Base-by-base conservation (phyloP, 2,329 filamentous ascomycete species). In the Cladorrhinum sp. region DNA sequence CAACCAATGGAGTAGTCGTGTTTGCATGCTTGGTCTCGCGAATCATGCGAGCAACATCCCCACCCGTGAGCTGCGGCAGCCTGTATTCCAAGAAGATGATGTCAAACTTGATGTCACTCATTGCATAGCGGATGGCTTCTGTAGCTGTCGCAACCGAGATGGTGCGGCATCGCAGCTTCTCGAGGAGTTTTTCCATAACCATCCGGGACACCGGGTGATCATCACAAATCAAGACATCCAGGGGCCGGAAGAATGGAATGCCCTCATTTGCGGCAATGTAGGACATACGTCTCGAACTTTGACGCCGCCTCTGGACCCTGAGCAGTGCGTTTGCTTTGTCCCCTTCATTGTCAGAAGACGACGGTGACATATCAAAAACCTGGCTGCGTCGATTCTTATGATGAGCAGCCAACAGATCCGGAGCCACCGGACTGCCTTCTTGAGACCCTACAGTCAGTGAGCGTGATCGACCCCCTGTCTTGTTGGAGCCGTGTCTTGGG, bases 61-160 rank as follows among this genome's bases (percentile, higher is more conserved):
- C 90, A 23, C 95, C 95, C 68, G 92, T 98, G 70, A 98, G 92
- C 71, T 96, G 92, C 9, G 95, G 93, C 50, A 99, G 80, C 73
- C 93, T 96, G 78, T 92, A 97, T 75, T 99, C 95, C 75, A 96
- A 93, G 80, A 99, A 95, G 72, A 99, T 97, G 68, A 97, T 92
- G 75, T 99, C 95, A 71, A 98, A 99, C 71, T 98, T 96, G 72
- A 99, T 93, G 72, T 98, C 93, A 70, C 93, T 93, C 81, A 96
- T 91, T 25, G 95, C 92, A 75, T 95, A 96, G 22, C 93, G 87
- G 69, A 96, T 89, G 10, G 93, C 95, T 71, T 99, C 95, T 0
- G 91, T 88, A 0, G 95, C 95, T 67, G 93, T 96, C 2, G 88
- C 84, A 3, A 95, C 93, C 2, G 91, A 92, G 69, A 99, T 95